A percentile compares a stretch with the other conserved stretches of the same genome.
Conservation (phyloP, 78 protist genomes). For the Polysphondylium violaceum region DNA sequence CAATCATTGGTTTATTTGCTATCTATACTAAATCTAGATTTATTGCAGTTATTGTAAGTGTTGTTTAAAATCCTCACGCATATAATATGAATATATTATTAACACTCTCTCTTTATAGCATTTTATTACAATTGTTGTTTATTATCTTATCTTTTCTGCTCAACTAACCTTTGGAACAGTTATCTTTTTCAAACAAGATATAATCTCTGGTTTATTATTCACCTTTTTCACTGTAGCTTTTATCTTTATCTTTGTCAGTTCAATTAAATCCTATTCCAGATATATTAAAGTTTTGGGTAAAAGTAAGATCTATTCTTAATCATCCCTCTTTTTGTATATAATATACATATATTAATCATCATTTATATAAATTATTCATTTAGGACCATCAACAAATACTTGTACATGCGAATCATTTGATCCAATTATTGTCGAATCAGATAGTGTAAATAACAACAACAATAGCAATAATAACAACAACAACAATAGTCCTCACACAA, state of each 20-base stretch:
- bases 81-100: not conserved
- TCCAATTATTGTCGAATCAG: no score
- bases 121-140: not conserved
- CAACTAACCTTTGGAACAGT: not conserved
- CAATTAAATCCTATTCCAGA: not conserved
- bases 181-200: not conserved
- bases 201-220: not conserved
- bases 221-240: not conserved
- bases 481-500: no score
- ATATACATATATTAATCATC: no score
- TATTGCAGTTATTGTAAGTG: not conserved
- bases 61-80: not conserved
- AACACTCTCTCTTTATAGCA: constrained; percentile 3
- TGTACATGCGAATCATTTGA: no score
- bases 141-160: not conserved
- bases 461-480: no score
- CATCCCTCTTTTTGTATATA: no score
- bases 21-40: constrained; percentile 16
- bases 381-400: no score
- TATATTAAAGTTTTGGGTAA: not conserved
- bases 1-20: constrained; percentile 7
- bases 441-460: no score
- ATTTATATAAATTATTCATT: no score
- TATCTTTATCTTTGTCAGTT: not conserved
- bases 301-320: no score